Conservation (phyloP, 2,329 filamentous ascomycete genomes). For the Pyrenophora tritici-repentis region DNA sequence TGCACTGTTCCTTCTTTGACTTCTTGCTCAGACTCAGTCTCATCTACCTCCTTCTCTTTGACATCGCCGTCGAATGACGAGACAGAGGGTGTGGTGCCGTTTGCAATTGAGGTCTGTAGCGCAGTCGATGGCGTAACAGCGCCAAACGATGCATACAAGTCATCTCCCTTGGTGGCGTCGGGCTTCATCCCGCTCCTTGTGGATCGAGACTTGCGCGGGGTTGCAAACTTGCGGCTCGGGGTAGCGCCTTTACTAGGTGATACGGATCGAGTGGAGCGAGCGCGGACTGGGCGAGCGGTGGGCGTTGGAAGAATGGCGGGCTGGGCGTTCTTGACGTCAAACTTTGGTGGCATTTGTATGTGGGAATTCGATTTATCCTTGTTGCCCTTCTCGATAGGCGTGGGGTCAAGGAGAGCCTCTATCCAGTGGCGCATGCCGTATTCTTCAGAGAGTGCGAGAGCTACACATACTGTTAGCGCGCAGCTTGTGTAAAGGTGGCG, state of each 20-base stretch:
- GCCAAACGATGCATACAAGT: constrained; percentile 50
- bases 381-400: constrained; percentile 71
- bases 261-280: constrained; percentile 63
- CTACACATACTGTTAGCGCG: constrained; percentile 55
- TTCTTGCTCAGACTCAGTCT: constrained; percentile 13
- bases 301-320: constrained; percentile 18
- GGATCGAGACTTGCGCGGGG: constrained; percentile 60
- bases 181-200: constrained; percentile 46
- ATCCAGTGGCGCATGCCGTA: constrained; percentile 89
- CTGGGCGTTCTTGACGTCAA: constrained; percentile 60
- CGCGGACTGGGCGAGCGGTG: constrained; percentile 48
- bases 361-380: constrained; percentile 70
- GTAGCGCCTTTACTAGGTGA: constrained; percentile 60
- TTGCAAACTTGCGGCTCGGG: constrained; percentile 54
- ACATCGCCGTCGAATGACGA: constrained; percentile 53
- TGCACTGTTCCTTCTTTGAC: constrained; percentile 60
- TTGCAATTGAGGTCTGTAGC: constrained; percentile 40
- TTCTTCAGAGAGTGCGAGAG: constrained; percentile 81
- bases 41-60: constrained; percentile 24
- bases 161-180: constrained; percentile 38
- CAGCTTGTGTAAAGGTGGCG: background rate
- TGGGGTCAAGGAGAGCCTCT: constrained; percentile 85
- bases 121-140: constrained; percentile 55
- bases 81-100: constrained; percentile 30
- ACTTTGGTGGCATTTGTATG: constrained; percentile 82